Evolutionary conservation across 169 alveolate genomes (phyloP), one percentile per base, ranked within the genome.

Genomic region (Neospora caninum): DNA sequence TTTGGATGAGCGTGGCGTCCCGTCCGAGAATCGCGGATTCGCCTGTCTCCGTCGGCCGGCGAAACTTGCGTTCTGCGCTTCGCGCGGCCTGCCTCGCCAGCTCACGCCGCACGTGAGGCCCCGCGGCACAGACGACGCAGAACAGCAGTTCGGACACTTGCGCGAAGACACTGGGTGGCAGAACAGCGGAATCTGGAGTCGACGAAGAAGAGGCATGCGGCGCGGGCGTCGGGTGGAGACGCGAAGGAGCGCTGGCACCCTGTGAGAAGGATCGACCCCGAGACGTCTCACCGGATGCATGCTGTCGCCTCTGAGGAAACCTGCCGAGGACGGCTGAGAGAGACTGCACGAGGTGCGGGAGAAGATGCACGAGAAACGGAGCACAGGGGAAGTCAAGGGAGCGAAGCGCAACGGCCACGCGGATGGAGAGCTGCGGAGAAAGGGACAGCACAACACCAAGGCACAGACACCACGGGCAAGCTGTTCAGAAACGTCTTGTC

Each of bases 91-190:
- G n/a, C n/a, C n/a, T 64, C 73, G 4, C 31, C 73, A 49, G 58
- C 73, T 64, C 73, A 29, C 86, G 86, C 49, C n/a, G 49, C 27
- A 78, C 86, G 20, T 78, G 45, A 6, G 43, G 39, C 18, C 49
- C 86, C 45, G 86, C 86, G 13, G 86, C 86, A n/a, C 39, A 38
- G 43, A 78, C 86, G 39, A 78, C 31, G 86, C 86, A 78, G 45
- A 78, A 43, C 27, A 78, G 86, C 41, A 78, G 45, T 43, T 78
- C 39, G 4, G 86, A 78, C 86, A 78, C 10, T 43, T 78, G 86
- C 27, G 86, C 7, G 73, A 64, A 64, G 20, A 27, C 73, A 6
- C 31, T 29, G 73, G 34, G 73, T 7, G 73, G n/a, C 0, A 64
- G 73, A 64, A 29, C 73, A 16, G 73, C 16, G 7, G 73, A 64